Conservation (phyloP, 345 rosid genomes). For the Ceriops decandra region DNA sequence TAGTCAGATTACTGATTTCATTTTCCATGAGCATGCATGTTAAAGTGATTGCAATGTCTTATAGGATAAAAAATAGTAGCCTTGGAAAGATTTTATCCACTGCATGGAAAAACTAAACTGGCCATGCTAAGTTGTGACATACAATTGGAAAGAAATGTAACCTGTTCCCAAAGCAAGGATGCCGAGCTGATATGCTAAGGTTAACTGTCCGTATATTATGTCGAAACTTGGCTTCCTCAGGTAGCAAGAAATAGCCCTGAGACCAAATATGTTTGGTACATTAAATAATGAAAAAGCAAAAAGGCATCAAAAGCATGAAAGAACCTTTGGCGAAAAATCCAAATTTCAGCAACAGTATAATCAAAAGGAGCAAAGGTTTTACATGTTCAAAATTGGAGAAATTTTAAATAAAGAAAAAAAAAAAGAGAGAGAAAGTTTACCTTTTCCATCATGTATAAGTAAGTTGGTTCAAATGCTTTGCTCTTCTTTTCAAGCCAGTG, state of each 20-base stretch:
- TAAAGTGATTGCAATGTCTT: background rate
- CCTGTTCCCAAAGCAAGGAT: slow-evolving; percentile 99
- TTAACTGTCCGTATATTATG: slow-evolving; percentile 82
- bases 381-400: background rate
- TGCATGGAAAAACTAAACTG: background rate
- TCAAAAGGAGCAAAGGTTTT: slow-evolving; percentile 5
- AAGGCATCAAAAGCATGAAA: background rate
- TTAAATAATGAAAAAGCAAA: slow-evolving; percentile 1
- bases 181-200: slow-evolving; percentile 82
- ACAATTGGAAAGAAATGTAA: slow-evolving; percentile 19
- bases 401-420: background rate
- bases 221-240: slow-evolving; percentile 76
- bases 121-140: background rate
- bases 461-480: slow-evolving; percentile 84
- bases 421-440: slow-evolving; percentile 31
- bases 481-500: slow-evolving; percentile 75
- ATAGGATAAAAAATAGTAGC: background rate
- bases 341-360: background rate
- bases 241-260: slow-evolving; percentile 91
- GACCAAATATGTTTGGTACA: slow-evolving; percentile 9
- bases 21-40: background rate
- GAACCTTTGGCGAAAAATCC: background rate
- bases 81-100: background rate
- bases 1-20: background rate
- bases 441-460: slow-evolving; percentile 91